Evolutionary conservation across 176 grass and related monocot species (phyloP).

Genomic region (Triticum dicoccoides): DNA sequence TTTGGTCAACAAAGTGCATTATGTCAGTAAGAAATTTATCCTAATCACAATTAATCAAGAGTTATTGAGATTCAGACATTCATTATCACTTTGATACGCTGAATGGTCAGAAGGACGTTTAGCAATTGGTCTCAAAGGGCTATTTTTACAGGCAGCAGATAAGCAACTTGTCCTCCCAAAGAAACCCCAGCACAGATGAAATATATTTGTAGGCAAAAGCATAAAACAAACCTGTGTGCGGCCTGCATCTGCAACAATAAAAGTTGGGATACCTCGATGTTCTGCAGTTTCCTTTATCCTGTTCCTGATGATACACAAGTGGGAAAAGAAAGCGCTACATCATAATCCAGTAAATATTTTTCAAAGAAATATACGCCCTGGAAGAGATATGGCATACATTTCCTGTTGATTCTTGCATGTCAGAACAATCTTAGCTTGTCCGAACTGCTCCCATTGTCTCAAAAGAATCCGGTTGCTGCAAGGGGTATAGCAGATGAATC

Average conservation of each 20-base stretch:
- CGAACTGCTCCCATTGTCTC: slow-evolving; percentile 91
- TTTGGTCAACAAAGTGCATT: neutral
- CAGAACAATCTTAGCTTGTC: slow-evolving; percentile 96
- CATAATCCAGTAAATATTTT: neutral
- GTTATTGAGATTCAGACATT: slow-evolving; percentile 4
- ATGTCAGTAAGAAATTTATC: neutral
- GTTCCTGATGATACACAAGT: slow-evolving; percentile 49
- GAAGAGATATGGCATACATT: slow-evolving; percentile 54
- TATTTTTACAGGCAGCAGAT: neutral
- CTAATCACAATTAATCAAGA: neutral
- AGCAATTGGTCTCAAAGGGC: neutral
- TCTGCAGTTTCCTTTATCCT: slow-evolving; percentile 84
- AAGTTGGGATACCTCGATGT: slow-evolving; percentile 70
- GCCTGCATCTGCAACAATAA: slow-evolving; percentile 90
- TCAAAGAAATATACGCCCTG: neutral
- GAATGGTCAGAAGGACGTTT: neutral
- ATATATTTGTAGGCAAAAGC: neutral
- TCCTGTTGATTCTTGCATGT: slow-evolving; percentile 96
- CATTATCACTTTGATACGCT: slow-evolving; percentile 9
- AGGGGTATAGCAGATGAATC: slow-evolving; percentile 4
- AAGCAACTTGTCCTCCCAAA: neutral
- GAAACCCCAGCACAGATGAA: neutral
- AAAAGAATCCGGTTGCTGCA: slow-evolving; percentile 74
- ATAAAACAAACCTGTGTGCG: slow-evolving; percentile 72
- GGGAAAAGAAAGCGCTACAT: neutral